These are phyloP conservation scores for Candida pseudoglaebosa DNA, from an alignment of 805 yeast genomes.

Conservation along the genomic window DNA sequence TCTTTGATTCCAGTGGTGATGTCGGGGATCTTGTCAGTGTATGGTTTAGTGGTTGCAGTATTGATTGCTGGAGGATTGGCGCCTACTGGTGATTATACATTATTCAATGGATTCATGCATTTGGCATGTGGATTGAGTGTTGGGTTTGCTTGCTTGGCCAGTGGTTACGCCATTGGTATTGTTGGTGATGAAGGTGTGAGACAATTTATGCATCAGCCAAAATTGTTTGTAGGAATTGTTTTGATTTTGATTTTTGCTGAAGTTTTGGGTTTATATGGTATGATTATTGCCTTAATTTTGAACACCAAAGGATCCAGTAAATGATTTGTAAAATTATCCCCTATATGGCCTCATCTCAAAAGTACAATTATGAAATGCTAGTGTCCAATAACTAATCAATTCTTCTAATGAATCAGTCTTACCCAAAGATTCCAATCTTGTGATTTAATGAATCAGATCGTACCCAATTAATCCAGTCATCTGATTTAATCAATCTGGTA, in stretches of 20 bases:
- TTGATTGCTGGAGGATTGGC: conserved; percentile 86
- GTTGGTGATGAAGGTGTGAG: conserved; percentile 94
- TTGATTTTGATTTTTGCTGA: conserved; percentile 87
- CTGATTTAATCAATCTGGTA: no score
- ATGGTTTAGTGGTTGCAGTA: conserved; percentile 95
- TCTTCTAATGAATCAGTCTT: no score
- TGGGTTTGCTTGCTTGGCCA: conserved; percentile 93
- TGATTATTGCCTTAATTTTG: conserved; percentile 89
- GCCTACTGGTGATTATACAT: conserved; percentile 74
- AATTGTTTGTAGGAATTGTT: conserved; percentile 85
- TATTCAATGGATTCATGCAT: conserved; percentile 98
- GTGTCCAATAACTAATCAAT: no score
- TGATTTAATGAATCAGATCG: no score
- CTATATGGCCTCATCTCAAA: no score
- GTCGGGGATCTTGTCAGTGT: conserved; percentile 96
- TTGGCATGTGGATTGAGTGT: conserved; percentile 93
- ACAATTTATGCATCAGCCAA: conserved; percentile 81
- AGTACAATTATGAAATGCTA: neutral
- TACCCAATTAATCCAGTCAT: no score
- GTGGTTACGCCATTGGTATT: conserved; percentile 94
- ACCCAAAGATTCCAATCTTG: no score
- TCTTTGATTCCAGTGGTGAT: conserved; percentile 95
- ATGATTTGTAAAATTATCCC: neutral
- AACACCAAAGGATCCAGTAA: conserved; percentile 79
- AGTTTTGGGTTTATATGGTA: conserved; percentile 86